phyloP scores from a whole-genome alignment of 1,284 basidiomycete species.

The Fistulina hepatica region DNA sequence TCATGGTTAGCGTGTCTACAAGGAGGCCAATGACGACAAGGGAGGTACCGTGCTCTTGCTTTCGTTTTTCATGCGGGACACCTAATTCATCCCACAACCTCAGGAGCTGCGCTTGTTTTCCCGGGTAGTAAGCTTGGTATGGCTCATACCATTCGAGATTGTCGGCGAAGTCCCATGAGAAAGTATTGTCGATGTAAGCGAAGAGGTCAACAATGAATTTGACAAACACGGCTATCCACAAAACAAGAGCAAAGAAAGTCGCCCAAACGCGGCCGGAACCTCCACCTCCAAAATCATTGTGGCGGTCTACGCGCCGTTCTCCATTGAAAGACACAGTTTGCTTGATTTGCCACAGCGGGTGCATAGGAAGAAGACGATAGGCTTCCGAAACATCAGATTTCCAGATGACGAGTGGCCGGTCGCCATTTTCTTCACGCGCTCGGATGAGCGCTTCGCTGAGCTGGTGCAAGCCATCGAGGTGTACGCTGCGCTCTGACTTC shows the following conservation, averaged over 20 bases:
- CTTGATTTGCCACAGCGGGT: constrained; percentile 32
- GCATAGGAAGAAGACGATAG: constrained; percentile 26
- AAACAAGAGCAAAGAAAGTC: constrained; percentile 23
- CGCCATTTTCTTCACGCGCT: too few species aligned
- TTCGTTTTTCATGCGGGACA: constrained; percentile 28
- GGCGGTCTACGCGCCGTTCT: constrained; percentile 19
- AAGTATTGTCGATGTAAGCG: constrained; percentile 29
- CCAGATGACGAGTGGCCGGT: constrained; percentile 18
- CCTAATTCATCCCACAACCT: constrained; percentile 30
- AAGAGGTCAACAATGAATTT: too few species aligned
- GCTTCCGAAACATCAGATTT: constrained; percentile 32
- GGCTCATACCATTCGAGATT: constrained; percentile 19
- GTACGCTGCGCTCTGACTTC: constrained; percentile 8
- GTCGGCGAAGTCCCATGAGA: constrained; percentile 16
- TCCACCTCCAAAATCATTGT: constrained; percentile 24
- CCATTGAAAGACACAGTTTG: constrained; percentile 26
- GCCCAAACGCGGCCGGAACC: constrained; percentile 21
- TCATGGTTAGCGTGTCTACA: constrained; percentile 23
- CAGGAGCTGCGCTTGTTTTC: constrained; percentile 24
- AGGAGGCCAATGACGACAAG: constrained; percentile 29
- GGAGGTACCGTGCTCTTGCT: constrained; percentile 24
- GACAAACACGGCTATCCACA: constrained; percentile 29
- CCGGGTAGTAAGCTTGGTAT: constrained; percentile 21
- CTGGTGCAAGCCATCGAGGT: constrained; percentile 21
- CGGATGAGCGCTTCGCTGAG: too few species aligned